Conservation (phyloP, 1,139 yeast species). For the Ogataea hybrid region DNA sequence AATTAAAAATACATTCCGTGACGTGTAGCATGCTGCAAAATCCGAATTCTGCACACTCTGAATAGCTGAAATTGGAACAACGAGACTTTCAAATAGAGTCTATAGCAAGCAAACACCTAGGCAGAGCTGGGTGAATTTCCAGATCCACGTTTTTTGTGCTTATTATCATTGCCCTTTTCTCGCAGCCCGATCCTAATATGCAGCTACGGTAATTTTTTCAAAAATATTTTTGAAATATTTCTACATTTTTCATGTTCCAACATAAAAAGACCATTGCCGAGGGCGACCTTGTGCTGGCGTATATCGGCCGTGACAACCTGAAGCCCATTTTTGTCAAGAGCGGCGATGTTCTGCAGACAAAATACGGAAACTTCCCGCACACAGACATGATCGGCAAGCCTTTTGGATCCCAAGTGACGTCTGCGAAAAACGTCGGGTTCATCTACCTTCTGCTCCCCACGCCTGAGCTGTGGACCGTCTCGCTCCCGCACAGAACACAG, state of each 20-base stretch:
- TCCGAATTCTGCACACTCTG: no score
- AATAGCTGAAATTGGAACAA: no score
- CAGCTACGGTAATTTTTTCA: neutral
- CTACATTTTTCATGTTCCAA: conserved; percentile 14
- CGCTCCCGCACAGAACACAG: conserved; percentile 96
- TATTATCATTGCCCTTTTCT: no score
- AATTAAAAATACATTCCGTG: no score
- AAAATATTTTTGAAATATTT: conserved; percentile 1
- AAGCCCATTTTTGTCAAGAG: conserved; percentile 66
- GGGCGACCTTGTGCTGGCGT: conserved; percentile 83
- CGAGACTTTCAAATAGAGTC: no score
- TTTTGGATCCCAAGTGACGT: conserved; percentile 85
- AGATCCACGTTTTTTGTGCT: no score
- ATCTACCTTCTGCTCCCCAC: conserved; percentile 87
- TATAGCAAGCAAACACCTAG: no score
- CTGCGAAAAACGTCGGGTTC: conserved; percentile 79
- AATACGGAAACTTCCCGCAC: conserved; percentile 89
- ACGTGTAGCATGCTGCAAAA: no score
- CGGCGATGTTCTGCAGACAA: conserved; percentile 69
- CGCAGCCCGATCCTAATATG: neutral
- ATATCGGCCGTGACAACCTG: conserved; percentile 75
- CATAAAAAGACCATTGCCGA: conserved; percentile 64
- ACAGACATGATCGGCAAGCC: conserved; percentile 74
- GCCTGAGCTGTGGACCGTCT: conserved; percentile 93
- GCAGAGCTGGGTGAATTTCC: no score